A percentile compares a stretch with the other conserved stretches of the same genome.
Conservation (phyloP, 192 early-diverging fungal species). For the Chytriomyces hyalinus region DNA sequence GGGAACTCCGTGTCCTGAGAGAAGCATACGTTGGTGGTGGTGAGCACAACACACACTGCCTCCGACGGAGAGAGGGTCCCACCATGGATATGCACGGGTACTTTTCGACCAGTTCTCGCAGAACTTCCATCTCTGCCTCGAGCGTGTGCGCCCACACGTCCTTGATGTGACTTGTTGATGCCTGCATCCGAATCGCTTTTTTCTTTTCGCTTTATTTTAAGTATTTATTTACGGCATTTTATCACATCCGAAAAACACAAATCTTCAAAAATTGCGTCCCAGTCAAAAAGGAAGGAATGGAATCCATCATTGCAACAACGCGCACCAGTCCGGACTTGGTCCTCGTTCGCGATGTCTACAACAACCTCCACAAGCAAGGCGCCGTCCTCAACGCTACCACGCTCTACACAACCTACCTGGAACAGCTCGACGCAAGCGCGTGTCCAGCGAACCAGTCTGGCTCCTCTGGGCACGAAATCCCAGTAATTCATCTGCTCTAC, state of each 20-base stretch:
- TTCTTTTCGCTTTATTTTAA: too few species aligned
- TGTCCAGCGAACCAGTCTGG: neutral
- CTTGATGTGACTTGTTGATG: slow-evolving; percentile 11
- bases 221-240: too few species aligned
- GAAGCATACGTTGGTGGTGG: slow-evolving; percentile 17
- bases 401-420: slow-evolving; percentile 4
- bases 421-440: too few species aligned
- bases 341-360: neutral
- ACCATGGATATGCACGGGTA: slow-evolving; percentile 98
- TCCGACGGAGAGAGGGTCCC: slow-evolving; percentile 2
- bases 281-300: neutral
- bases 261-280: too few species aligned
- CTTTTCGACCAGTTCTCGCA: slow-evolving; percentile 85
- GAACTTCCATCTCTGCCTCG: slow-evolving; percentile 87
- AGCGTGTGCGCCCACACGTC: slow-evolving; percentile 89
- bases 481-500: slow-evolving; percentile 13
- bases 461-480: neutral
- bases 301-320: slow-evolving; percentile 20
- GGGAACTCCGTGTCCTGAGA: slow-evolving; percentile 98
- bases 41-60: neutral
- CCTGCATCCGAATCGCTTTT: too few species aligned
- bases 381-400: neutral
- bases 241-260: too few species aligned
- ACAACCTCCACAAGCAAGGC: neutral
- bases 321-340: neutral